Evolutionary conservation across 2,329 filamentous ascomycete genomes (phyloP).

Genomic region (Torrubiella hemipterigena): DNA sequence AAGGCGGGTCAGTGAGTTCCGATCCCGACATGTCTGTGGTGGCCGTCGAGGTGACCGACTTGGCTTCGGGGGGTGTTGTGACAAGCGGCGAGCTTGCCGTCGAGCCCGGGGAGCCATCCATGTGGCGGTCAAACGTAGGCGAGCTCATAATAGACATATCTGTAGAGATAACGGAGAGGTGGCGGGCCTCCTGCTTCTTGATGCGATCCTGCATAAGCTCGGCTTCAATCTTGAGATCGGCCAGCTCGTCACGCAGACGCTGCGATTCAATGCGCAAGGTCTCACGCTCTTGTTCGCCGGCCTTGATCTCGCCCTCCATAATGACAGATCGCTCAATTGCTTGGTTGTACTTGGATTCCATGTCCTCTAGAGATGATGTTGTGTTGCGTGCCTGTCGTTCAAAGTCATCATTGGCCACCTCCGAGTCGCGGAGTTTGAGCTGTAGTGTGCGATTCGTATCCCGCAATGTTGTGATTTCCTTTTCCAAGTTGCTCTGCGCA

Average conservation of each 20-base stretch:
- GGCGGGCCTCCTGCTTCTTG: constrained; percentile 52
- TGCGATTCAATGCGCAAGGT: constrained; percentile 80
- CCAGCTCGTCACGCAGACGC: constrained; percentile 77
- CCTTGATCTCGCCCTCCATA: constrained; percentile 89
- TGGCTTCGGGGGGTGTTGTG: constrained; percentile 68
- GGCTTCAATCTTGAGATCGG: constrained; percentile 86
- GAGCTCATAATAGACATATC: constrained; percentile 55
- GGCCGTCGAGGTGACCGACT: constrained; percentile 45
- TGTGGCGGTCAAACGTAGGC: constrained; percentile 59
- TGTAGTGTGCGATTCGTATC: constrained; percentile 74
- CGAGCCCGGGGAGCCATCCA: constrained; percentile 65
- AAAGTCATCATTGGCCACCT: constrained; percentile 97
- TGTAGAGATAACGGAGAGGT: constrained; percentile 47
- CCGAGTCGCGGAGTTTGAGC: constrained; percentile 79
- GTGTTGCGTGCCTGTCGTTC: constrained; percentile 94
- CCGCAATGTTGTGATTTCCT: constrained; percentile 86
- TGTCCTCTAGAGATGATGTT: constrained; percentile 86
- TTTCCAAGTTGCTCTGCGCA: constrained; percentile 79
- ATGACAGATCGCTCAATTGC: constrained; percentile 85
- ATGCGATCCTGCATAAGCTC: constrained; percentile 93
- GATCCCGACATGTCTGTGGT: too few relatives aligned
- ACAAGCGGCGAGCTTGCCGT: constrained; percentile 86
- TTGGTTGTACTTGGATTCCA: constrained; percentile 95
- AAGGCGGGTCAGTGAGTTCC: constrained; percentile 72
- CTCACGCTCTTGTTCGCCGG: constrained; percentile 86